Conservation (phyloP, 306 rosid genomes). For the Prunus mume region DNA sequence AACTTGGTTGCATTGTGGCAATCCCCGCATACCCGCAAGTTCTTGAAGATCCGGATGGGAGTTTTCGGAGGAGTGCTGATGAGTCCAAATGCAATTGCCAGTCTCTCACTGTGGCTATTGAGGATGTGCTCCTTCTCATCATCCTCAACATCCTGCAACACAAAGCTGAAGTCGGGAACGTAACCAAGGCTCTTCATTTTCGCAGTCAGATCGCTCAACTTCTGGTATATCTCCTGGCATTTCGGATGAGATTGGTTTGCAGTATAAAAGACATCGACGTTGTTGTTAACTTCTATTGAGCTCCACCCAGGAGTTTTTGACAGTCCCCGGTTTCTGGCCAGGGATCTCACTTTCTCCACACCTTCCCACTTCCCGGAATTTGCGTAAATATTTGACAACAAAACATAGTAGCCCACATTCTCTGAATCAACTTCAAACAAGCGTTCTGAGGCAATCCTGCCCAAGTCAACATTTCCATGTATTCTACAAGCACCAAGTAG, state of each 20-base stretch:
- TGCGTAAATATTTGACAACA: constrained; percentile 48
- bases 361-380: constrained; percentile 49
- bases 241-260: constrained; percentile 47
- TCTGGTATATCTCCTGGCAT: constrained; percentile 39
- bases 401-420: constrained; percentile 48
- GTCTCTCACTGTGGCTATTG: constrained; percentile 42
- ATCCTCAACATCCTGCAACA: constrained; percentile 57
- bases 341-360: constrained; percentile 41
- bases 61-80: constrained; percentile 39
- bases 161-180: constrained; percentile 43
- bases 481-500: constrained; percentile 61
- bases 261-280: constrained; percentile 46
- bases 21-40: constrained; percentile 53
- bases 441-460: constrained; percentile 40
- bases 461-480: constrained; percentile 44
- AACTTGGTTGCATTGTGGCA: constrained; percentile 41
- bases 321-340: constrained; percentile 43
- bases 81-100: constrained; percentile 46
- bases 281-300: constrained; percentile 48
- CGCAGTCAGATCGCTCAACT: constrained; percentile 33
- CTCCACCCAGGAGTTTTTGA: constrained; percentile 57
- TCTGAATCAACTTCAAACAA: constrained; percentile 42
- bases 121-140: constrained; percentile 56
- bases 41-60: constrained; percentile 45
- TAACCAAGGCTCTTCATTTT: constrained; percentile 49